Evolutionary conservation across 2,329 filamentous ascomycete species (phyloP), one percentile per base, ranked within the genome.

Genomic region (Pseudonectria foliicola): DNA sequence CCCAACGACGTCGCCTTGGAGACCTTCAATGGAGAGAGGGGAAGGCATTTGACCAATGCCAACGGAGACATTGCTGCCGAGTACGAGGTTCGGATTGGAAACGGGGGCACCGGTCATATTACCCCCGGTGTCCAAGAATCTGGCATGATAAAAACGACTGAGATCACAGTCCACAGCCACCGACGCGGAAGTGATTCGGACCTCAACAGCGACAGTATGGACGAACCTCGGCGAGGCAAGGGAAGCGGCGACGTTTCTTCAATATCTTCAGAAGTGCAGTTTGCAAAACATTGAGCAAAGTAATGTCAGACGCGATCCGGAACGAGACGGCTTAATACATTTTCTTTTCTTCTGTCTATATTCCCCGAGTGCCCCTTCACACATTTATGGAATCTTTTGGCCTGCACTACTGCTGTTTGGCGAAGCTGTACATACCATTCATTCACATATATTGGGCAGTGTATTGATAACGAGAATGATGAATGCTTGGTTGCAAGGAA

Each of bases 191-290:
- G 29, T 7, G 29, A 37, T 12, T 38, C 24, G 7, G 37, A 30
- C 2, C 27, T 29, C 0, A 35, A 29, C 0, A 40, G 35, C 10
- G 34, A 31, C 2, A 45, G 44, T 12, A 7, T 41, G 2, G 41
- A 38, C 1, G 42, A 37, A 5, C 12, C 14, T 3, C 25, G 28
- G 13, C 30, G 23, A 12, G 33, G 35, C 4, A 42, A 45, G 3
- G 32, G 28, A 13, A 34, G 37, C 4, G 46, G 46, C 1, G 39
- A 38, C 13, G 46, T 44, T 18, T 49, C 46, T 0, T 47, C 46
- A 6, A 44, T 33, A 8, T 49, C 46, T 11, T 49, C 46, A 2
- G 46, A 49, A 13, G 29, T 49, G 2, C 46, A 49, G 11, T 49
- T 49, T 18, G 46, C 46, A 10, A 49, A 35, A 21, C 45, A 26